Base-by-base conservation (phyloP, 2,329 filamentous ascomycete species). In the Cercospora sp. region DNA sequence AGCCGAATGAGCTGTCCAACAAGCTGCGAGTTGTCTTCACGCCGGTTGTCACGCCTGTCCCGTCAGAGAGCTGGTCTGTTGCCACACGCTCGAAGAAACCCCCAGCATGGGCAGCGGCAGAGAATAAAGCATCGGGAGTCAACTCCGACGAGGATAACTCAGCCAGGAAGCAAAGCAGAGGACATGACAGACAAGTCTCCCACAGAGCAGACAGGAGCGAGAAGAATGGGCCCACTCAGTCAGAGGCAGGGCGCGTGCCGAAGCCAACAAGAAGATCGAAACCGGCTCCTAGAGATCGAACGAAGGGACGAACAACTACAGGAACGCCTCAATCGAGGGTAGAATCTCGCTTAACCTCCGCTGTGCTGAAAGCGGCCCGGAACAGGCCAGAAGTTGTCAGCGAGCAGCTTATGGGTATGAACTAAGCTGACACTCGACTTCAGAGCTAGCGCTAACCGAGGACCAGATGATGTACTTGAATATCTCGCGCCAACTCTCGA, bases 401-500 rank as follows among this genome's bases (percentile, higher is more conserved):
- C 18, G 72, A 72, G 16, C 65, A 69, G 26, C 70, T 75, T 12
- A 73, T 72, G 62, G 71, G 73, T 73, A 68, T 57, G 30, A 18
- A 33, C 16, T 28, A 7, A 51, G 42, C n/a, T 36, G 31, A 20
- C 30, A 16, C 16, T 30, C 26, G 31, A 23, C 45, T 16, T 4
- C 9, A 45, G 39, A 31, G 5, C 18, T 33, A 16, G 23, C 16
- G 31, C 28, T 59, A 9, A 64, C 13, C 7, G 16, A 23, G 16
- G 18, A 23, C 33, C 65, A 89, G 91, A 93, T 75, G 89, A 94
- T 73, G 81, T 91, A 13, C 74, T 96, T 57, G 77, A 87, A 6
- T 91, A 91, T 68, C 81, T 96, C n/a, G 87, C 86, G 2, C 85
- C 86, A 0, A 88, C 88, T 2, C 84, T 98, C 18, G 81, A 87